Evolutionary conservation across 1,284 basidiomycete genomes (phyloP).

Genomic region (Moniliophthora roreri): DNA sequence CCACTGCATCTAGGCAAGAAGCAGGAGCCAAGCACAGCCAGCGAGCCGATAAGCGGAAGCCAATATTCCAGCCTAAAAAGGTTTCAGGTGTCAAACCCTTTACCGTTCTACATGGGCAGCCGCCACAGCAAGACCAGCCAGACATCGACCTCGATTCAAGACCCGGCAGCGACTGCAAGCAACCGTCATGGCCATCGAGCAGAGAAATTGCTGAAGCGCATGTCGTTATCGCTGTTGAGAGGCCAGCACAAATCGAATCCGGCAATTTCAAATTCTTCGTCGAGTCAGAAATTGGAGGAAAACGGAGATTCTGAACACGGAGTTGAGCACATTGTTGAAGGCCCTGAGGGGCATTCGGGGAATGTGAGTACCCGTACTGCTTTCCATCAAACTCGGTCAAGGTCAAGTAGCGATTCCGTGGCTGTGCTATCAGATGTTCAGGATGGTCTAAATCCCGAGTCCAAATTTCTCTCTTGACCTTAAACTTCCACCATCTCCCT

Average conservation of each 20-base stretch:
- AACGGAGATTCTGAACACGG: not conserved
- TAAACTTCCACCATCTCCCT: too few relatives aligned
- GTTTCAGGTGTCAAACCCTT: too few relatives aligned
- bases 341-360: not conserved
- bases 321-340: not conserved
- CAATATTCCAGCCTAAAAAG: too few relatives aligned
- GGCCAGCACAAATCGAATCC: not conserved
- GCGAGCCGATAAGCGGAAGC: too few relatives aligned
- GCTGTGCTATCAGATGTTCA: too few relatives aligned
- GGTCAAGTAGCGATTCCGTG: too few relatives aligned
- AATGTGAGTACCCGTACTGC: not conserved
- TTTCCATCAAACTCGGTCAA: not conserved
- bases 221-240: not conserved
- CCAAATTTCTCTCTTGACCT: too few relatives aligned
- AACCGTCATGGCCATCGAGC: not conserved
- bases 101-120: not conserved
- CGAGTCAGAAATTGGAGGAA: not conserved
- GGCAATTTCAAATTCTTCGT: not conserved
- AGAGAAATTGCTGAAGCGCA: constrained; percentile 1
- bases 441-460: too few relatives aligned
- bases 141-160: not conserved
- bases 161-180: not conserved
- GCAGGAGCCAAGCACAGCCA: too few relatives aligned
- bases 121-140: not conserved
- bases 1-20: too few relatives aligned